Conservation (phyloP, 768 basidiomycete species). For the Trametes elegans region DNA sequence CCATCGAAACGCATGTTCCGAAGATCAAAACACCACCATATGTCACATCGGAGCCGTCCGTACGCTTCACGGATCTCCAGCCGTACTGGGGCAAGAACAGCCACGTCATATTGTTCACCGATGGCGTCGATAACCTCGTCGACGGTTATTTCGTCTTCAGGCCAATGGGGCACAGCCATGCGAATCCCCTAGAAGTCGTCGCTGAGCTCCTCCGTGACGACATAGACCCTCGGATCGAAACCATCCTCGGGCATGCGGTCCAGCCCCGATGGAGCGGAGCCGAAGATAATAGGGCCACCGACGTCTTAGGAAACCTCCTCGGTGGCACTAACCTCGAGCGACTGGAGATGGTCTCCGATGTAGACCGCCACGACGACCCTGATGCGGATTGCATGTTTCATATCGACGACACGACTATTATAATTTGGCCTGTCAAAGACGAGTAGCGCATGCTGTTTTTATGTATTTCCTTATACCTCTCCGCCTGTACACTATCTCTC, state of each 20-base stretch:
- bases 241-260: background rate
- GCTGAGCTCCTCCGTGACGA: background rate
- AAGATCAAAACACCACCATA: constrained; percentile 5
- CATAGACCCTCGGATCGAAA: background rate
- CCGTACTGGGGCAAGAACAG: background rate
- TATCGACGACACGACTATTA: background rate
- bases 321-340: background rate
- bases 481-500: too few species aligned
- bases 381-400: background rate
- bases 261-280: background rate
- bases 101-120: constrained; percentile 4
- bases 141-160: constrained; percentile 2
- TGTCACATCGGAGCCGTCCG: background rate
- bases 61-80: constrained; percentile 3
- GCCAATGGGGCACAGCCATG: background rate
- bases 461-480: too few species aligned
- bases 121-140: constrained; percentile 11
- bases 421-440: background rate
- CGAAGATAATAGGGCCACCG: constrained; percentile 2
- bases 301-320: constrained; percentile 3
- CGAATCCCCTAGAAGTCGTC: constrained; percentile 2
- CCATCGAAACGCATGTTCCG: background rate
- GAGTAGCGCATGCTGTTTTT: background rate
- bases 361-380: background rate
- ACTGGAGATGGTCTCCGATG: constrained; percentile 1